These are phyloP conservation scores for Trichoderma arundinaceum DNA, from an alignment of 2,329 filamentous ascomycete species.

Conservation along the genomic window DNA sequence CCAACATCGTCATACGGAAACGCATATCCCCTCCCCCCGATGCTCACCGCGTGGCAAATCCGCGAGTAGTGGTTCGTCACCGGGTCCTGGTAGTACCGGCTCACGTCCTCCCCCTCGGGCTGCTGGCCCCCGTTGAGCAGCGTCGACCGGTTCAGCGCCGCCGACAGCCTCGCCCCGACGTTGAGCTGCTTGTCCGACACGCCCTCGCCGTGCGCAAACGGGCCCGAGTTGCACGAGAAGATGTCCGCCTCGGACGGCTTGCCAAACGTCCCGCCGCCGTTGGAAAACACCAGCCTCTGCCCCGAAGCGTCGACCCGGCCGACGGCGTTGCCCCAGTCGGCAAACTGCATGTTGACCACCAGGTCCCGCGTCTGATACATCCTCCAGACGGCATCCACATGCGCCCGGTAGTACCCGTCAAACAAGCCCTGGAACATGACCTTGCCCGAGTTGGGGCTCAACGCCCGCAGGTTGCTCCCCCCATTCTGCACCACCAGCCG, in stretches of 20 bases:
- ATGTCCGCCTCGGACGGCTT: slow-evolving; percentile 57
- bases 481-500: slow-evolving; percentile 52
- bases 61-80: slow-evolving; percentile 71
- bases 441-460: slow-evolving; percentile 59
- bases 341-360: slow-evolving; percentile 59
- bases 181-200: slow-evolving; percentile 59
- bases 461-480: slow-evolving; percentile 52
- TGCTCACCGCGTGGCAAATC: slow-evolving; percentile 65
- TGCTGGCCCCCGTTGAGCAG: slow-evolving; percentile 60
- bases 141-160: slow-evolving; percentile 76
- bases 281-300: slow-evolving; percentile 48
- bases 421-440: slow-evolving; percentile 54
- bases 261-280: slow-evolving; percentile 51
- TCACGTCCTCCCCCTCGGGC: slow-evolving; percentile 57
- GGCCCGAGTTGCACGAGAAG: slow-evolving; percentile 60
- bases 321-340: slow-evolving; percentile 54
- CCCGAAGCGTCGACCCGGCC: slow-evolving; percentile 49
- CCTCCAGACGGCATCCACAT: slow-evolving; percentile 59
- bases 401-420: slow-evolving; percentile 55
- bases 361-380: slow-evolving; percentile 54
- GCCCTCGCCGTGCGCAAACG: slow-evolving; percentile 55
- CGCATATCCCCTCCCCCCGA: slow-evolving; percentile 68
- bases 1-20: slow-evolving; percentile 75
- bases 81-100: slow-evolving; percentile 58
- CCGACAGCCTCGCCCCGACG: slow-evolving; percentile 74